phyloP scores from a whole-genome alignment of 441 rosid genomes.

The Biscutella laevigata region DNA sequence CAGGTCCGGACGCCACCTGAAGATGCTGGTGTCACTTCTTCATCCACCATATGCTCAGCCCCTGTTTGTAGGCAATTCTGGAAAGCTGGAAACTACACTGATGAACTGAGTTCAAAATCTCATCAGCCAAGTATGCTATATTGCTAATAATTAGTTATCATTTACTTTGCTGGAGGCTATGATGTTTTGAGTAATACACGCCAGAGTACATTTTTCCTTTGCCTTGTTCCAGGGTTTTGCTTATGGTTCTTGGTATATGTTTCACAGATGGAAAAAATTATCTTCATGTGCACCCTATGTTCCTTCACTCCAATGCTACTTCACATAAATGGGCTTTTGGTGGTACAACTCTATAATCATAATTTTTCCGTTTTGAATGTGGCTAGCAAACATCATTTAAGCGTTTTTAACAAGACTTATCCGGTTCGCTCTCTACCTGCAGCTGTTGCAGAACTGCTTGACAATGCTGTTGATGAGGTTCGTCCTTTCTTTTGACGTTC shows the following conservation, averaged over 20 bases:
- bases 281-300: conserved; percentile 92
- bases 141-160: background rate
- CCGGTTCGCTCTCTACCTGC: conserved; percentile 30
- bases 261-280: conserved; percentile 58
- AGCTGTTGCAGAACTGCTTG: conserved; percentile 94
- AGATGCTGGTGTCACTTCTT: conserved; percentile 57
- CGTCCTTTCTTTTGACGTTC: conserved; percentile 9
- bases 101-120: conserved; percentile 41
- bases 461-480: conserved; percentile 96
- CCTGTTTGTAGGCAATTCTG: conserved; percentile 87
- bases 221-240: background rate
- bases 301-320: conserved; percentile 98
- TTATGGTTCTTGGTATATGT: conserved; percentile 4
- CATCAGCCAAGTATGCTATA: conserved; percentile 49
- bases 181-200: background rate
- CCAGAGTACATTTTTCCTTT: background rate
- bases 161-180: background rate
- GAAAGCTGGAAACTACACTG: conserved; percentile 74
- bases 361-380: background rate
- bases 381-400: conserved; percentile 1
- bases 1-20: conserved; percentile 65
- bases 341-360: conserved; percentile 42
- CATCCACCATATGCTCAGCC: conserved; percentile 48
- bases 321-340: conserved; percentile 99
- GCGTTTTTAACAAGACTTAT: conserved; percentile 13